Percentiles rank a stretch among this genome's conserved stretches.
Conservation (phyloP, 73 alveolate species). For the Paramecium caudatum region DNA sequence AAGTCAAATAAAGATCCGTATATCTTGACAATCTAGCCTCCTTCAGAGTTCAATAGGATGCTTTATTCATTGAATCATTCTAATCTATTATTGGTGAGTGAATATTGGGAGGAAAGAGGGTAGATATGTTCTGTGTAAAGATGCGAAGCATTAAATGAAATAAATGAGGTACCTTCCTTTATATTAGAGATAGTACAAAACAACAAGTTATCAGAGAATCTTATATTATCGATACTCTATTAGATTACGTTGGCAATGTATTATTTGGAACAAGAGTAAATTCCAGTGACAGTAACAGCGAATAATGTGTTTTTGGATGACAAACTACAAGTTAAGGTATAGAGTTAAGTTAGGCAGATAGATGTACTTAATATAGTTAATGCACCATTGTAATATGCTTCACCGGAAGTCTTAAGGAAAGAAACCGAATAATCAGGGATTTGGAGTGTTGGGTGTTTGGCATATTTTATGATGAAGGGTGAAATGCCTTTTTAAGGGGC, state of each 20-base stretch:
- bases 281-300: neutral
- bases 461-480: slow-evolving; percentile 2
- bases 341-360: neutral
- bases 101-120: slow-evolving; percentile 42
- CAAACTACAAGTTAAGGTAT: slow-evolving; percentile 13
- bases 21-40: neutral
- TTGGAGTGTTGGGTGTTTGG: slow-evolving; percentile 48
- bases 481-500: slow-evolving; percentile 55
- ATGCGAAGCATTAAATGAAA: slow-evolving; percentile 3
- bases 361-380: slow-evolving; percentile 14
- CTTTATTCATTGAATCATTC: slow-evolving; percentile 23
- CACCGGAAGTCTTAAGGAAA: slow-evolving; percentile 59
- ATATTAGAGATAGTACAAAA: neutral
- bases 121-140: neutral
- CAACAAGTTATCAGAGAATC: slow-evolving; percentile 6
- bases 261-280: neutral
- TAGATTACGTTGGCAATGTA: neutral
- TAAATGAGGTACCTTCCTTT: neutral
- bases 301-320: slow-evolving; percentile 43
- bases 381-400: slow-evolving; percentile 24
- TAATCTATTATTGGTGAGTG: neutral
- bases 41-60: neutral
- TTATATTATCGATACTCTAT: neutral
- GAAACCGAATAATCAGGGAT: slow-evolving; percentile 12
- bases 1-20: neutral